phyloP scores from a whole-genome alignment of 768 basidiomycete genomes.

The Lentinula lateritia region DNA sequence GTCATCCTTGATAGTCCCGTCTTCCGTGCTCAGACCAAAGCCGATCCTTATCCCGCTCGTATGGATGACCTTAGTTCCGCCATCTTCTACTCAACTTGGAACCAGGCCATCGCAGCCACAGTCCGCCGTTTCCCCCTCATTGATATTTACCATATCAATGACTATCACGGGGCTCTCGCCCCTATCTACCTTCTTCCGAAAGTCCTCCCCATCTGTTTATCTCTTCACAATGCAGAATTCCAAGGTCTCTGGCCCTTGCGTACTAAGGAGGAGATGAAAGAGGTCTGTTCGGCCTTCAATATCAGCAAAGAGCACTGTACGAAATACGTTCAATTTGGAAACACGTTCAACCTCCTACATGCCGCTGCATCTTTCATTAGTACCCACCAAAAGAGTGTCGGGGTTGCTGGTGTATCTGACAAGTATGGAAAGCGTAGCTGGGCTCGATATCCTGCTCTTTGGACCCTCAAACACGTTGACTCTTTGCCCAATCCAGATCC shows the following conservation, averaged over 20 bases:
- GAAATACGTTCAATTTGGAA: slow-evolving; percentile 96
- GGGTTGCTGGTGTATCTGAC: slow-evolving; percentile 96
- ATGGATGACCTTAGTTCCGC: slow-evolving; percentile 97
- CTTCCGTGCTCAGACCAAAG: slow-evolving; percentile 94
- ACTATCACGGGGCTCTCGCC: slow-evolving; percentile 91
- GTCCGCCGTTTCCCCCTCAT: slow-evolving; percentile 82
- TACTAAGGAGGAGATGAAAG: slow-evolving; percentile 98
- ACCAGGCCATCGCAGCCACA: slow-evolving; percentile 91
- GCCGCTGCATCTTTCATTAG: slow-evolving; percentile 93
- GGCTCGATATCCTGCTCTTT: slow-evolving; percentile 94
- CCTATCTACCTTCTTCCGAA: slow-evolving; percentile 90
- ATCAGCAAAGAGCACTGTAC: slow-evolving; percentile 95
- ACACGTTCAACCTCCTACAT: slow-evolving; percentile 94
- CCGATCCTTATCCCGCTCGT: slow-evolving; percentile 93
- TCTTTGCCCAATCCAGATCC: slow-evolving; percentile 95
- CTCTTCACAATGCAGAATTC: slow-evolving; percentile 96
- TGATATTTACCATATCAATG: slow-evolving; percentile 94
- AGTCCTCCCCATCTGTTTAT: slow-evolving; percentile 84
- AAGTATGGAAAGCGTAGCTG: slow-evolving; percentile 97
- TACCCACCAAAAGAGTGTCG: slow-evolving; percentile 86
- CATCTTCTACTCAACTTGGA: slow-evolving; percentile 98
- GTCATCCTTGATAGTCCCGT: slow-evolving; percentile 93
- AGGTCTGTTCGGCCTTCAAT: slow-evolving; percentile 97
- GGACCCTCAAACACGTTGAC: slow-evolving; percentile 95
- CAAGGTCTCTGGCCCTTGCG: slow-evolving; percentile 95